Conservation (phyloP, 1,139 yeast genomes). For the Debaryomycetaceae sp. region DNA sequence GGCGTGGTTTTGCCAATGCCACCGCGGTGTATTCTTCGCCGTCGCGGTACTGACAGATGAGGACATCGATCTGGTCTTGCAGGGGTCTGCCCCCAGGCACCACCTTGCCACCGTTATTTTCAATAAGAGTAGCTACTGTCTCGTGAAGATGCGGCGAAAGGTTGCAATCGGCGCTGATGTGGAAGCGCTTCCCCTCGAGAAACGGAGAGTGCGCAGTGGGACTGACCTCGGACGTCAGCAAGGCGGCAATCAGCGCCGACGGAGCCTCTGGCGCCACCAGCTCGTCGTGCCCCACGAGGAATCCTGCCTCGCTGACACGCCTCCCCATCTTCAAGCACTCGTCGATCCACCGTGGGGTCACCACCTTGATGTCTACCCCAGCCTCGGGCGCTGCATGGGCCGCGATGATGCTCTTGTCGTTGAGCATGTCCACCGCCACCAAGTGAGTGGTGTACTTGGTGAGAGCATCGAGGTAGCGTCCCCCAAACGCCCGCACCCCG, state of each 20-base stretch:
- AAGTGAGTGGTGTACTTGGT: conserved; percentile 76
- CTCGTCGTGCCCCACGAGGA: conserved; percentile 18
- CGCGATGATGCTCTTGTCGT: conserved; percentile 46
- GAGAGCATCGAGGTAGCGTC: conserved; percentile 59
- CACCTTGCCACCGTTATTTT: conserved; percentile 30
- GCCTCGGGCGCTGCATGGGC: conserved; percentile 27
- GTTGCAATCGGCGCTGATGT: conserved; percentile 29
- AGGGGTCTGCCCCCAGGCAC: conserved; percentile 7
- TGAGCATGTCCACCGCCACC: conserved; percentile 51
- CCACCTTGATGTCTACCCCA: conserved; percentile 53
- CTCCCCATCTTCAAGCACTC: conserved; percentile 57
- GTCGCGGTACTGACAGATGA: conserved; percentile 58
- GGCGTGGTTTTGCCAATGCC: conserved; percentile 17
- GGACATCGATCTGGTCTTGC: conserved; percentile 40
- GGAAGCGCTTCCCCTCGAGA: conserved; percentile 23
- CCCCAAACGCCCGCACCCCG: conserved; percentile 72
- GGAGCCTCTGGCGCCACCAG: conserved; percentile 1
- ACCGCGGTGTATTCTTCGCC: conserved; percentile 44
- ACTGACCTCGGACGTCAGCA: conserved; percentile 1
- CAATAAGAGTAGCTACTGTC: conserved; percentile 25
- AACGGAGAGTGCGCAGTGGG: not conserved
- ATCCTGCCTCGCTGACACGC: conserved; percentile 50
- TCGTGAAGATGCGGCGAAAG: conserved; percentile 26
- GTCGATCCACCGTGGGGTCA: conserved; percentile 73
- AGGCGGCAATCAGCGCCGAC: not conserved